Evolutionary conservation across 257 asterid genomes (phyloP).

Genomic region (Fraxinus anomala): DNA sequence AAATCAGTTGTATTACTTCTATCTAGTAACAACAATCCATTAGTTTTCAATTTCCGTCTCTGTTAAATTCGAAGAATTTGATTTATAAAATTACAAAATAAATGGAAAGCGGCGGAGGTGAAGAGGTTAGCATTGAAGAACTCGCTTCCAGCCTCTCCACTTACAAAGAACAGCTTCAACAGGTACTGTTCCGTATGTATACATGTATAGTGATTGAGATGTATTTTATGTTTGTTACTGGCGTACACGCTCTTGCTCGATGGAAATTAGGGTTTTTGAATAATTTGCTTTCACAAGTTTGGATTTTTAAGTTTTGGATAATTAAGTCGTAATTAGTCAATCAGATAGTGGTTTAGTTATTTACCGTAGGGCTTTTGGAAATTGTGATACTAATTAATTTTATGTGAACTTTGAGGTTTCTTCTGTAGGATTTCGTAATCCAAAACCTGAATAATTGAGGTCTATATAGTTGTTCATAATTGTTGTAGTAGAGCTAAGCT

Average conservation of each 20-base stretch:
- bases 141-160: constrained; percentile 84
- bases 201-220: background rate
- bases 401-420: background rate
- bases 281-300: background rate
- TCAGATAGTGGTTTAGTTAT: background rate
- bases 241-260: background rate
- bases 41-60: background rate
- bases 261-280: background rate
- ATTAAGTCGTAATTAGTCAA: background rate
- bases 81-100: background rate
- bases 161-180: constrained; percentile 86
- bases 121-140: constrained; percentile 82
- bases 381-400: background rate
- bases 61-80: background rate
- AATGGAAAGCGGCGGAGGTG: constrained; percentile 49
- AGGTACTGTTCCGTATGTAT: constrained; percentile 46
- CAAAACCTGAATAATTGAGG: background rate
- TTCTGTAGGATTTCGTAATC: background rate
- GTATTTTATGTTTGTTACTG: background rate
- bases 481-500: background rate
- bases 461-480: background rate
- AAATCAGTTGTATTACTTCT: background rate
- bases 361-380: background rate
- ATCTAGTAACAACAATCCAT: background rate
- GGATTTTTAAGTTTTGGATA: background rate